phyloP scores from a whole-genome alignment of 2,329 filamentous ascomycete species.

The Didymella glomerata region DNA sequence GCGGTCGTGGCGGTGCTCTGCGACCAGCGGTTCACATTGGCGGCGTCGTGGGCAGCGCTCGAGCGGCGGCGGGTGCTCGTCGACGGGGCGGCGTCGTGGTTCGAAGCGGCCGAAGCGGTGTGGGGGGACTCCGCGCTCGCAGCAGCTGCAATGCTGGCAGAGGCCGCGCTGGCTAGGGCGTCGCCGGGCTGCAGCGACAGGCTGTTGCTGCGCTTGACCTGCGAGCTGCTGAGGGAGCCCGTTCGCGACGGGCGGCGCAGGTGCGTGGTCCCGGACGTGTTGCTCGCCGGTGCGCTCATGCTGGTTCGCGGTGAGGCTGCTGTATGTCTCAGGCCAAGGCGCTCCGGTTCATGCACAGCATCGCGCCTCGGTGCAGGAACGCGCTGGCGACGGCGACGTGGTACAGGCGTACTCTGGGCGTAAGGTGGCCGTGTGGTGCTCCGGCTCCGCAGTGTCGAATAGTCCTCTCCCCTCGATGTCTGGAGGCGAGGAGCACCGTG shows the following conservation, averaged over 20 bases:
- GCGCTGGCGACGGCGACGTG: conserved; percentile 25
- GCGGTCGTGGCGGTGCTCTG: conserved; percentile 60
- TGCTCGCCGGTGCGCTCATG: conserved; percentile 38
- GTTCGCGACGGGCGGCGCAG: conserved; percentile 51
- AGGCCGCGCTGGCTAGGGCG: background rate
- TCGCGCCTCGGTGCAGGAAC: conserved; percentile 39
- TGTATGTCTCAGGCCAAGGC: conserved; percentile 45
- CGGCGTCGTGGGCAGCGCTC: conserved; percentile 20
- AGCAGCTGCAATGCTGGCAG: conserved; percentile 2
- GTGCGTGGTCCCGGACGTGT: conserved; percentile 12
- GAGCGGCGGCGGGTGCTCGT: background rate
- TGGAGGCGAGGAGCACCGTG: conserved; percentile 5
- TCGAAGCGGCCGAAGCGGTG: background rate
- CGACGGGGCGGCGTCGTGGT: background rate
- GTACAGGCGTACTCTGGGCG: conserved; percentile 1
- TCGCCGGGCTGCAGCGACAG: background rate
- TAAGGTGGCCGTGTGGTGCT: conserved; percentile 1
- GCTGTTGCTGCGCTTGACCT: background rate
- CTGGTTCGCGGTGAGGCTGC: conserved; percentile 22
- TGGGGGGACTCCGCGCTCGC: conserved; percentile 23
- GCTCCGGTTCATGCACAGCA: conserved; percentile 35
- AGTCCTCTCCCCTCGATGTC: conserved; percentile 1
- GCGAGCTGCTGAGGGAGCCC: conserved; percentile 46
- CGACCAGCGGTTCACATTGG: conserved; percentile 66
- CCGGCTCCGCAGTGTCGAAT: background rate